A percentile compares a stretch with the other conserved stretches of the same genome.
These are phyloP conservation scores for Bacidia gigantensis DNA, from an alignment of 495 filamentous ascomycete genomes.

Conservation along the genomic window DNA sequence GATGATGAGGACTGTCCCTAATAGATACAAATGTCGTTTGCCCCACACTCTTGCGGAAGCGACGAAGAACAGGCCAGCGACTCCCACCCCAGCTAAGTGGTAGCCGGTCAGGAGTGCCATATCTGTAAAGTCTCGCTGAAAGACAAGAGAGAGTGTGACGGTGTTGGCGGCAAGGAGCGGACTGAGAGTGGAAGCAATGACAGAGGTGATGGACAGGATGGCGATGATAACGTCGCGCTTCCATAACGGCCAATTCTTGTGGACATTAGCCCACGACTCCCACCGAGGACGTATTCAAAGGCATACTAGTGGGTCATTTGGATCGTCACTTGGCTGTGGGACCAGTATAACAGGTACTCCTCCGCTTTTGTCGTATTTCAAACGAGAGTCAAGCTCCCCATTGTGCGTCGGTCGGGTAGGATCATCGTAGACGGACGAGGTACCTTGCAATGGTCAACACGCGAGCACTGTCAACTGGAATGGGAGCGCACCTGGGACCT, in stretches of 20 bases:
- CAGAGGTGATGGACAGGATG: constrained; percentile 62
- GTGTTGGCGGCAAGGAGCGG: constrained; percentile 84
- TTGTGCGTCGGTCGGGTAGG: constrained; percentile 30
- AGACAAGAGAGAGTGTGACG: constrained; percentile 49
- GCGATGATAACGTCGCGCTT: constrained; percentile 68
- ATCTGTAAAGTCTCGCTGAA: constrained; percentile 45
- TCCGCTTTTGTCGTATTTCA: constrained; percentile 64
- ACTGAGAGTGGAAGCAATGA: constrained; percentile 66
- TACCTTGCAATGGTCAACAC: constrained; percentile 31
- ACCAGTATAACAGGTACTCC: constrained; percentile 57
- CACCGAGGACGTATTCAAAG: constrained; percentile 10
- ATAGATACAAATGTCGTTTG: constrained; percentile 73
- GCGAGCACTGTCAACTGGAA: not conserved
- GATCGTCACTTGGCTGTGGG: constrained; percentile 67
- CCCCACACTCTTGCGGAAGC: constrained; percentile 84
- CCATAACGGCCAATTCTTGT: constrained; percentile 81
- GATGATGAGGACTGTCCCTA: constrained; percentile 64
- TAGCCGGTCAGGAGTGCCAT: constrained; percentile 79
- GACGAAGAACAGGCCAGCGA: constrained; percentile 70
- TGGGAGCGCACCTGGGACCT: constrained; percentile 56
- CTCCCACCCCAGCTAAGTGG: constrained; percentile 69
- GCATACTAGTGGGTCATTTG: constrained; percentile 60
- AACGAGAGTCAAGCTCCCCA: constrained; percentile 24
- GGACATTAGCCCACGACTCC: constrained; percentile 14
- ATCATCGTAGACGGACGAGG: constrained; percentile 50